These are phyloP conservation scores for Scutellaria baicalensis DNA, from an alignment of 257 asterid species.

Conservation along the genomic window DNA sequence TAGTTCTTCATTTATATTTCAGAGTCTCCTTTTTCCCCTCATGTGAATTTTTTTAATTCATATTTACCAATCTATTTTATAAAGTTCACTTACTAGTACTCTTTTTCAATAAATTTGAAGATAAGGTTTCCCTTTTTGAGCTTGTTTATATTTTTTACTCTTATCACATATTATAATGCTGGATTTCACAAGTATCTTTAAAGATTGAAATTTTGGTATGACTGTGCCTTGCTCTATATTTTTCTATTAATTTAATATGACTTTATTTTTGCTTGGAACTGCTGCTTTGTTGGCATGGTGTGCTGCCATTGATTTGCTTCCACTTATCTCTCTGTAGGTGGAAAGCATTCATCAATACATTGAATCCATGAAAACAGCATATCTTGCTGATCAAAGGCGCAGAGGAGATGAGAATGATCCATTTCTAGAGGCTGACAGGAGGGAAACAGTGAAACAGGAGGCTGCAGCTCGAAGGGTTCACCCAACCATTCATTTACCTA, in stretches of 20 bases:
- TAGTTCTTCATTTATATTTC: background rate
- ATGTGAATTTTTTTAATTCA: background rate
- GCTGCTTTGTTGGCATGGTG: background rate
- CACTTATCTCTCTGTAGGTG: conserved; percentile 36
- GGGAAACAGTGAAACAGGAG: conserved; percentile 90
- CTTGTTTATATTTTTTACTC: background rate
- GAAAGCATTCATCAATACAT: conserved; percentile 92
- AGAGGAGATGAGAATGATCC: conserved; percentile 80
- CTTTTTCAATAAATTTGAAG: background rate
- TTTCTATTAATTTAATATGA: background rate
- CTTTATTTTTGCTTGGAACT: background rate
- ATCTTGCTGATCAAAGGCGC: conserved; percentile 82
- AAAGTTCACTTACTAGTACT: background rate
- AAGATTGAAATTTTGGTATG: background rate
- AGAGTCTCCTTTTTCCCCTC: background rate
- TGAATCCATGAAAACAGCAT: conserved; percentile 94
- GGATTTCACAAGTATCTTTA: background rate
- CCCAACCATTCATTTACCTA: conserved; percentile 83
- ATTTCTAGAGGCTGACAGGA: conserved; percentile 91
- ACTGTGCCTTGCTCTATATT: background rate
- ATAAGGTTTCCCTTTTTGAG: background rate
- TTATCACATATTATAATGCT: background rate
- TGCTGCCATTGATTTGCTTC: background rate
- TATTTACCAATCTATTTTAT: background rate
- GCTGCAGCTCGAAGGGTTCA: conserved; percentile 97